Percentiles rank a stretch among this genome's conserved stretches.
phyloP scores from a whole-genome alignment of 2,329 filamentous ascomycete species.

The Blastomyces percursus region DNA sequence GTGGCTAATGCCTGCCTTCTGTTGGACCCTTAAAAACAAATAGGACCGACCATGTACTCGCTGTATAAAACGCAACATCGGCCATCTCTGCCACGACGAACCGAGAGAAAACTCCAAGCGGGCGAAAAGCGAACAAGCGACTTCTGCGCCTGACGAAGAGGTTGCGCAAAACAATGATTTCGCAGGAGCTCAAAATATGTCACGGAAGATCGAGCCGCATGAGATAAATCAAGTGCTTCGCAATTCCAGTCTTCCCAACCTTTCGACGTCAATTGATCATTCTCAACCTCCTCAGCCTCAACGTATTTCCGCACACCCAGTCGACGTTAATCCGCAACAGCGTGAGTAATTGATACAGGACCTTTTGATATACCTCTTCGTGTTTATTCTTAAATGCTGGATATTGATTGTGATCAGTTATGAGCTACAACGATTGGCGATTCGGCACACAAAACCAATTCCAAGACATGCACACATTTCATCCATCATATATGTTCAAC shows the following conservation, averaged over 20 bases:
- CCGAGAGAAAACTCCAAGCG: slow-evolving; percentile 81
- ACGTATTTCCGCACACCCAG: slow-evolving; percentile 54
- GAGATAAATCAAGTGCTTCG: slow-evolving; percentile 39
- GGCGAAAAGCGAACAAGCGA: slow-evolving; percentile 53
- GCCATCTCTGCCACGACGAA: slow-evolving; percentile 96
- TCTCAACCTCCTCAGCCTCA: slow-evolving; percentile 57
- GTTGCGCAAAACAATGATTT: slow-evolving; percentile 35
- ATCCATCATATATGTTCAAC: slow-evolving; percentile 90
- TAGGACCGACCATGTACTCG: slow-evolving; percentile 92
- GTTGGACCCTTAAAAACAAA: slow-evolving; percentile 22
- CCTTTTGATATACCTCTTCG: background rate
- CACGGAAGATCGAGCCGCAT: slow-evolving; percentile 47
- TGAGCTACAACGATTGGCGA: slow-evolving; percentile 72
- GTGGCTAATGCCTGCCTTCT: slow-evolving; percentile 25
- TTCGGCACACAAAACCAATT: slow-evolving; percentile 67
- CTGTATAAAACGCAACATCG: slow-evolving; percentile 98
- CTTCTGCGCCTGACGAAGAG: slow-evolving; percentile 51
- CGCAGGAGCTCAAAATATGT: slow-evolving; percentile 36
- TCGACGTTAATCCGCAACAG: slow-evolving; percentile 57
- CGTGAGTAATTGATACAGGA: slow-evolving; percentile 47
- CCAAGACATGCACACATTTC: slow-evolving; percentile 88
- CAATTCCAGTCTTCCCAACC: slow-evolving; percentile 38
- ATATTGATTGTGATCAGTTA: slow-evolving; percentile 44
- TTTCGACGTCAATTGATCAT: slow-evolving; percentile 33
- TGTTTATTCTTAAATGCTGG: background rate